Evolutionary conservation across 169 alveolate genomes (phyloP).

Genomic region (Amoebophrya sp.): DNA sequence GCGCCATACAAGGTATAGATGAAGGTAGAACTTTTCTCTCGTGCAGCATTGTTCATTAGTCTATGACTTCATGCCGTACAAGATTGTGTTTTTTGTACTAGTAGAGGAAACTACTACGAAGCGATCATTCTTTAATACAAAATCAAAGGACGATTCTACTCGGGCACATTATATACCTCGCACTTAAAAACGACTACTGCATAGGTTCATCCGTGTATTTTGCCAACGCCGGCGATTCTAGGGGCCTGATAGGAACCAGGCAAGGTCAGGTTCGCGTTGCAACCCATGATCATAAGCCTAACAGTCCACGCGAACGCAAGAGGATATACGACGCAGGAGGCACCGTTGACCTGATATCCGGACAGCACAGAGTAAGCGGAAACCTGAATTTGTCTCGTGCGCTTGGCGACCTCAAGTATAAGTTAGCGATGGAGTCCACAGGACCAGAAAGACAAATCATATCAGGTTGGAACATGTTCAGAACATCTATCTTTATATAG

Average conservation of each 20-base stretch:
- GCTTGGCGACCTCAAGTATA: not conserved
- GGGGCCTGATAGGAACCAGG: not conserved
- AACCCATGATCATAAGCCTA: not conserved
- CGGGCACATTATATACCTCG: no score
- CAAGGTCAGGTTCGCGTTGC: not conserved
- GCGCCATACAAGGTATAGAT: constrained; percentile 1
- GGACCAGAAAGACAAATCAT: not conserved
- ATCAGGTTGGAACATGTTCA: not conserved
- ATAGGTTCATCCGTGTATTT: no score
- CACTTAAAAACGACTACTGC: no score
- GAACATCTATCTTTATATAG: no score
- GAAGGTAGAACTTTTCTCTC: no score
- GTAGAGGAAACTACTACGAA: no score
- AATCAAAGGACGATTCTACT: no score
- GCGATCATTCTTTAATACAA: no score
- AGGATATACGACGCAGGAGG: not conserved
- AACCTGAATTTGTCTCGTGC: not conserved
- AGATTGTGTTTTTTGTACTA: no score
- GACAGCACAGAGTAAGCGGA: not conserved
- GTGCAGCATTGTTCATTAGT: no score
- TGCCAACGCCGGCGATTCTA: not conserved
- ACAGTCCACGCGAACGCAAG: not conserved
- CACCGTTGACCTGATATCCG: not conserved
- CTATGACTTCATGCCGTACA: no score
- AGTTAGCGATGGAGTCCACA: not conserved